These are phyloP conservation scores for Opeltia flavorubescens DNA, from an alignment of 495 filamentous ascomycete genomes.

Conservation along the genomic window DNA sequence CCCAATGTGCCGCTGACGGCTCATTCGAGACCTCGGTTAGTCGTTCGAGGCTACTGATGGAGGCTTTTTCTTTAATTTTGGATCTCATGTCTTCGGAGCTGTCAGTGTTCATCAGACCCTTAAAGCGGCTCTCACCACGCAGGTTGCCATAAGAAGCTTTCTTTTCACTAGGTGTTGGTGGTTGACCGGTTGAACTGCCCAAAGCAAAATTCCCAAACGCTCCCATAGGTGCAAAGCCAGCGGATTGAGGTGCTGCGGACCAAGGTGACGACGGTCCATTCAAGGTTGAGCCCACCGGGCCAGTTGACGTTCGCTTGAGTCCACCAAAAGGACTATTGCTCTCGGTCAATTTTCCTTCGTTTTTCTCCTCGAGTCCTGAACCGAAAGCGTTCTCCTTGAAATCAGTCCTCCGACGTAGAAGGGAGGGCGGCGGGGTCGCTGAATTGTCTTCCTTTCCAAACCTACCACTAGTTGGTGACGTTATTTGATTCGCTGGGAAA, in stretches of 20 bases:
- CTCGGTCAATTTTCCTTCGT: constrained; percentile 18
- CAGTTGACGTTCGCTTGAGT: constrained; percentile 59
- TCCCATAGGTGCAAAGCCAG: constrained; percentile 56
- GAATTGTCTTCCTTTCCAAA: constrained; percentile 43
- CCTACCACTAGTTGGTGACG: constrained; percentile 34
- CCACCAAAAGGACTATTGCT: constrained; percentile 43
- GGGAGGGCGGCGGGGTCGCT: constrained; percentile 47
- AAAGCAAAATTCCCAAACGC: constrained; percentile 79
- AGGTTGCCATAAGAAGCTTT: constrained; percentile 49
- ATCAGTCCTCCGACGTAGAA: constrained; percentile 64
- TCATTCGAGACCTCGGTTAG: constrained; percentile 36
- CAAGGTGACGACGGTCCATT: constrained; percentile 53
- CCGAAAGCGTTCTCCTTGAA: constrained; percentile 31
- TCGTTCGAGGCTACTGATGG: constrained; percentile 36
- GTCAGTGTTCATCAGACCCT: constrained; percentile 68
- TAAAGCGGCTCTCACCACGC: constrained; percentile 68
- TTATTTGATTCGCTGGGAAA: constrained; percentile 46
- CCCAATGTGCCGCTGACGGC: constrained; percentile 37
- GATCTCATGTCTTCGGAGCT: constrained; percentile 48
- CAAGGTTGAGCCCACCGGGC: constrained; percentile 35
- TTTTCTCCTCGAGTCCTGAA: constrained; percentile 30
- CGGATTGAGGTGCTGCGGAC: constrained; percentile 42
- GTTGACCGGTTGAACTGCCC: constrained; percentile 27
- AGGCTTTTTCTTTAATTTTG: constrained; percentile 40
- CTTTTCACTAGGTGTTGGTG: constrained; percentile 49